A percentile compares a stretch with the other conserved stretches of the same genome.
Conservation (phyloP, 768 basidiomycete genomes). For the Phaffia australis region DNA sequence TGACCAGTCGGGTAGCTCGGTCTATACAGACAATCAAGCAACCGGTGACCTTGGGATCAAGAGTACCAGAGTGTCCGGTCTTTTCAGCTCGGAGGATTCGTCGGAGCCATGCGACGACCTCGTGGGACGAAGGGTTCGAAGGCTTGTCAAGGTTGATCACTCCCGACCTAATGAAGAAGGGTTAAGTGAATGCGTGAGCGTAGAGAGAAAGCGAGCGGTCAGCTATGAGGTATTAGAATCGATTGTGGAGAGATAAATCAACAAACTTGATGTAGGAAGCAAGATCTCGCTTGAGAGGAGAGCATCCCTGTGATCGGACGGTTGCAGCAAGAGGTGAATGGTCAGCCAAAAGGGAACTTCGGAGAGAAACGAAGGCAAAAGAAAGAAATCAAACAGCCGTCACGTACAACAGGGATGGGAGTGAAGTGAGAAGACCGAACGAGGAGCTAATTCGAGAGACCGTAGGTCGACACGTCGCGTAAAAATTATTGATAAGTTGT, state of each 20-base stretch:
- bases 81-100: constrained; percentile 96
- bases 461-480: not conserved
- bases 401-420: constrained; percentile 63
- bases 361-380: not conserved
- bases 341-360: constrained; percentile 1
- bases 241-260: not conserved
- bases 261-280: constrained; percentile 74
- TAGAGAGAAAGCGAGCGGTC: constrained; percentile 3
- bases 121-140: constrained; percentile 96
- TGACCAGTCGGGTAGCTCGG: constrained; percentile 91
- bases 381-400: not conserved
- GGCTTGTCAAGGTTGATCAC: constrained; percentile 99
- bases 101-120: constrained; percentile 97
- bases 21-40: constrained; percentile 99
- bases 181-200: not conserved
- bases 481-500: not conserved
- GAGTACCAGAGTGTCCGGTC: constrained; percentile 95
- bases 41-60: constrained; percentile 98
- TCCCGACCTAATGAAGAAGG: constrained; percentile 56
- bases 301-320: constrained; percentile 51
- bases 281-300: constrained; percentile 90
- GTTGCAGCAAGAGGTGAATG: not conserved
- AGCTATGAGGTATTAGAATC: not conserved
- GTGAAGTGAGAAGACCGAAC: constrained; percentile 95
- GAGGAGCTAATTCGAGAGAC: constrained; percentile 43